Base-by-base conservation (phyloP, 352 stramenopile species). In the Phytophthora fragariaefolia region DNA sequence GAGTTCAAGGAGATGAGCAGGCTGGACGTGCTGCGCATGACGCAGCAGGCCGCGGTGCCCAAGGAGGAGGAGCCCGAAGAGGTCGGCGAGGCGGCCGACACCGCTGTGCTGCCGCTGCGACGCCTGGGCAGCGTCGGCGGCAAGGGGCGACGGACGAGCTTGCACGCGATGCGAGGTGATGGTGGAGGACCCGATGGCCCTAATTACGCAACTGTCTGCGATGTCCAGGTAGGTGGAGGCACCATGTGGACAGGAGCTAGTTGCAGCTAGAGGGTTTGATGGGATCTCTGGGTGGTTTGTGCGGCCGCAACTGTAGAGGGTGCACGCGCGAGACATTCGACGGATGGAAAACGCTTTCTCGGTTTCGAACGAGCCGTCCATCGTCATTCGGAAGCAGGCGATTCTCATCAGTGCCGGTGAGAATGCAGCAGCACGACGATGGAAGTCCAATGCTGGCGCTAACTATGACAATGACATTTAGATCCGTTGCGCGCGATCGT, bases 321-420 rank as follows among this genome's bases (percentile, higher is more conserved):
- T 93, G 17, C 85, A 93, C 61, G 84, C 83, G 5, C 85, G 85
- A 34, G 85, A 93, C 69, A 86, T 93, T 61, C 81, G 85, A 48
- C 79, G 88, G 46, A 76, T 93, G 60, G 85, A 91, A 42, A 89
- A 87, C 3, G 81, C 82, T 13, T 93, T 93, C 46, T 81, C 84
- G 2, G 81, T 91, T 20, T 89, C 77, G 2, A 90, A 90, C 38
- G 83, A 93, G 51, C 81, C 85, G 46, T 90, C 83, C 1, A 89
- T 93, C 45, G 80, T 88, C 24, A 77, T 93, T 30, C 81, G 85
- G 8, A 90, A 91, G 71, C 83, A 93, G 64, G 85, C 85, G 26
- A 87, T 93, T 55, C 76, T 93, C 20, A 79, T 93, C 51, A 93
- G 89, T 60, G 83, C 85, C 18, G 84, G 79, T 84, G 73, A 32